phyloP scores from a whole-genome alignment of 805 yeast species.

The Nakazawaea populi region DNA sequence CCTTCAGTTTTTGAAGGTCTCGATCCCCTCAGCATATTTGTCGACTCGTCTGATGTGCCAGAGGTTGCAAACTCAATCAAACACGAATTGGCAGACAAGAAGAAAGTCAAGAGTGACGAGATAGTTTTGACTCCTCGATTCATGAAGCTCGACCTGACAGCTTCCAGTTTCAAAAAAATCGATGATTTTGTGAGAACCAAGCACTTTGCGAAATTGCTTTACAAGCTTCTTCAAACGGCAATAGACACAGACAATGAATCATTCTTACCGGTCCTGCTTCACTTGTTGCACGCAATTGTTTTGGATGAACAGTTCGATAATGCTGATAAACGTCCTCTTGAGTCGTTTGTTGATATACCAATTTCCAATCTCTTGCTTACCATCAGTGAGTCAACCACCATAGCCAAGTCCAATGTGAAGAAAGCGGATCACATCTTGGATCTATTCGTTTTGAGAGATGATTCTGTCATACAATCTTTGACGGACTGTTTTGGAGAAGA shows the following conservation, averaged over 20 bases:
- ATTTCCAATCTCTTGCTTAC: constrained; percentile 49
- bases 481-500: constrained; percentile 52
- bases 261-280: constrained; percentile 55
- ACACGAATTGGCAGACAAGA: constrained; percentile 33
- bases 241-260: constrained; percentile 45
- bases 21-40: constrained; percentile 52
- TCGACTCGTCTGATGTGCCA: constrained; percentile 44
- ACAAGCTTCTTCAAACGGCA: constrained; percentile 50
- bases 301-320: constrained; percentile 32
- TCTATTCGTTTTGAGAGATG: constrained; percentile 41
- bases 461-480: constrained; percentile 43
- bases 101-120: constrained; percentile 31
- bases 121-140: constrained; percentile 46
- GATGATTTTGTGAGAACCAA: constrained; percentile 46
- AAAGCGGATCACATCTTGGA: constrained; percentile 59
- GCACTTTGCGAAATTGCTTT: constrained; percentile 50
- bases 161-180: constrained; percentile 31
- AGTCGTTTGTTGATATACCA: constrained; percentile 44
- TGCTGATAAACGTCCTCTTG: constrained; percentile 27
- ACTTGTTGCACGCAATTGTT: constrained; percentile 61
- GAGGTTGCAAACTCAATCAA: constrained; percentile 43
- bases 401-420: constrained; percentile 39
- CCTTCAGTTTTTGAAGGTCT: constrained; percentile 34
- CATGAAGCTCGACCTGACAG: constrained; percentile 22
- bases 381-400: constrained; percentile 38